Evolutionary conservation across 2,329 filamentous ascomycete genomes (phyloP), one percentile per base, ranked within the genome.

Genomic region (Moelleriella libera): DNA sequence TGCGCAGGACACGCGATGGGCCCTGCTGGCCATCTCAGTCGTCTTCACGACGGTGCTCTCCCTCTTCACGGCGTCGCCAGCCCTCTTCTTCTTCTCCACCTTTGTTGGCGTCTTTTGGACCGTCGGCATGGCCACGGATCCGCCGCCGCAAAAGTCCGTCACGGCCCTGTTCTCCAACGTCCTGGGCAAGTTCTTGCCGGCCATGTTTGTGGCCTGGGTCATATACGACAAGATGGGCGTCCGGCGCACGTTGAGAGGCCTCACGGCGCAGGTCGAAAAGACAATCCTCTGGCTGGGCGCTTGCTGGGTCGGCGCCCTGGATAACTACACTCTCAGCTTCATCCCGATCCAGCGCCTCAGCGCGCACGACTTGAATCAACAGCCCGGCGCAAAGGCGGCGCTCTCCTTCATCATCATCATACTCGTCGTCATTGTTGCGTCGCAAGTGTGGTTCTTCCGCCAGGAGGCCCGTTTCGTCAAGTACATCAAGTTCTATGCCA

Each of bases 281-380:
- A 86, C 88, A 0, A 65, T 97, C 3, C 72, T 97, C 30, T 97
- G 88, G 84, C 71, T 98, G 1, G 89, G 89, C 1, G 83, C 81
- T 6, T 88, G 85, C 59, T 98, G 94, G 84, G 79, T 96, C 40
- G 92, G 89, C 12, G 83, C 87, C 1, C 67, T 98, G 54, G 90
- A 90, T 58, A 97, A 97, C 65, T 94, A 96, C 65, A 97, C 92
- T 0, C 87, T 98, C 58, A 85, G 88, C 57, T 84, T 86, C 66
- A 96, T 98, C 51, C 92, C 92, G 0, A 92, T 98, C 54, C 80
- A 88, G 63, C 83, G 92, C 2, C 74, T 98, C n/a, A 97, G 86
- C 7, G 80, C 83, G 0, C 88, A 94, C 60, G 92, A 98, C 59
- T 78, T 98, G 42, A 69, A 83, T 44, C 83, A 88, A 55, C 88